Percentiles rank a stretch among this genome's conserved stretches.
Evolutionary conservation across 2,329 filamentous ascomycete genomes (phyloP).

Genomic region (Colletotrichum sojae): DNA sequence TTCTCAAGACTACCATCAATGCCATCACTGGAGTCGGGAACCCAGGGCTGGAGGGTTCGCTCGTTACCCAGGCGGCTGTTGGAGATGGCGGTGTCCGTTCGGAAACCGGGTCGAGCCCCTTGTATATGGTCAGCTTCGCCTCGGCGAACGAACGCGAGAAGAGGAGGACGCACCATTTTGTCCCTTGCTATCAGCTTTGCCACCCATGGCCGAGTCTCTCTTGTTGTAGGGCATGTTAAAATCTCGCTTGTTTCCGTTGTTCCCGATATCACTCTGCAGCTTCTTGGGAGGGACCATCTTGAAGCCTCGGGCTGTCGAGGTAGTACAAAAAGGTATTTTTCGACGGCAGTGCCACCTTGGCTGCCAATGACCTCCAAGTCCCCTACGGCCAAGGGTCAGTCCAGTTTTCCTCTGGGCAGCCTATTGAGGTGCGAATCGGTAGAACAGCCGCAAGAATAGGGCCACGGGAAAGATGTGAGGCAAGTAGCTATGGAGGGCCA

Average conservation of each 20-base stretch:
- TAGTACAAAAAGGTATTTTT: conserved; percentile 33
- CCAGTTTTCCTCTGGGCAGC: conserved; percentile 6
- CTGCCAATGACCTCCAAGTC: conserved; percentile 29
- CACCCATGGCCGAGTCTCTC: conserved; percentile 52
- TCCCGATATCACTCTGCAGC: conserved; percentile 36
- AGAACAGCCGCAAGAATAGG: not conserved
- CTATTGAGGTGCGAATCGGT: not conserved
- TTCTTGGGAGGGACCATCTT: conserved; percentile 40
- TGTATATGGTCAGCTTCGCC: conserved; percentile 29
- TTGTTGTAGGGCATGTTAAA: conserved; percentile 54
- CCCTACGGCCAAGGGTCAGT: conserved; percentile 31
- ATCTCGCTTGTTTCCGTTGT: conserved; percentile 36
- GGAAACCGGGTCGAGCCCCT: conserved; percentile 81
- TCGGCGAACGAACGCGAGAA: not conserved
- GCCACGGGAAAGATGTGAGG: not conserved
- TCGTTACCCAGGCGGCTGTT: conserved; percentile 78
- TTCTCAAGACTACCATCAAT: conserved; percentile 81
- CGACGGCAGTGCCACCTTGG: conserved; percentile 36
- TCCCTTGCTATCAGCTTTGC: conserved; percentile 53
- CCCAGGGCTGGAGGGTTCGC: conserved; percentile 85
- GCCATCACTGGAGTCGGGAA: conserved; percentile 74
- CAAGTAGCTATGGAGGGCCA: conserved; percentile 10
- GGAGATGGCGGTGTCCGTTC: conserved; percentile 91
- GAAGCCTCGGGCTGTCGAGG: conserved; percentile 26
- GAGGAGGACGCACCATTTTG: conserved; percentile 55